Evolutionary conservation across 805 yeast genomes (phyloP).

Genomic region (Cyberlindnera bimundalis): DNA sequence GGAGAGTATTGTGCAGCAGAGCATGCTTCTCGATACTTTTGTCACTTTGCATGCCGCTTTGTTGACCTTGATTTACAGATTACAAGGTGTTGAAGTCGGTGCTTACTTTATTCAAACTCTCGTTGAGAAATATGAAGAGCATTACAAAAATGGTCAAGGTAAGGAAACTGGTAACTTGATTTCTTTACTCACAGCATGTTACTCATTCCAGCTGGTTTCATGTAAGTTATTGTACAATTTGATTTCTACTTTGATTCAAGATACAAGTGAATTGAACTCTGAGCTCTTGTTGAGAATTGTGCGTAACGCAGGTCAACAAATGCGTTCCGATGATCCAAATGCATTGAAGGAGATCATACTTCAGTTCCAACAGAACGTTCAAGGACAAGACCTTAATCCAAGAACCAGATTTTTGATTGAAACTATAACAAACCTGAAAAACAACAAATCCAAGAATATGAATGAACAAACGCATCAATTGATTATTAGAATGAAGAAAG

Average conservation of each 20-base stretch:
- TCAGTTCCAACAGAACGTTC: constrained; percentile 42
- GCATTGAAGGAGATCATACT: constrained; percentile 77
- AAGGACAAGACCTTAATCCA: constrained; percentile 41
- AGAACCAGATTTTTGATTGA: constrained; percentile 84
- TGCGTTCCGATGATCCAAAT: constrained; percentile 86
- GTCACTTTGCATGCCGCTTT: constrained; percentile 77
- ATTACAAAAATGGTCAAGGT: constrained; percentile 37
- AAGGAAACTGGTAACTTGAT: constrained; percentile 62
- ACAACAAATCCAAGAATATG: constrained; percentile 65
- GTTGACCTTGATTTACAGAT: constrained; percentile 66
- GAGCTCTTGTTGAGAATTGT: constrained; percentile 73
- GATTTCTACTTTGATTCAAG: constrained; percentile 48
- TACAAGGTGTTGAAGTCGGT: constrained; percentile 86
- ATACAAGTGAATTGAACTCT: constrained; percentile 67
- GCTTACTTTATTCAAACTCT: constrained; percentile 77
- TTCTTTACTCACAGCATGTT: constrained; percentile 72
- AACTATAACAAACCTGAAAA: constrained; percentile 78
- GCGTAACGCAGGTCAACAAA: constrained; percentile 73
- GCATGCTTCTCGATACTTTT: constrained; percentile 72
- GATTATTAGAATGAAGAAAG: constrained; percentile 58
- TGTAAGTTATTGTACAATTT: constrained; percentile 76
- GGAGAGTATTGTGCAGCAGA: constrained; percentile 61
- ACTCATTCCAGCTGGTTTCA: constrained; percentile 72
- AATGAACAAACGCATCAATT: constrained; percentile 51
- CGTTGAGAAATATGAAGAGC: constrained; percentile 63